A percentile compares a stretch with the other conserved stretches of the same genome.
These are phyloP conservation scores for Aspergillus wentii DNA, from an alignment of 495 filamentous ascomycete species.

Conservation along the genomic window DNA sequence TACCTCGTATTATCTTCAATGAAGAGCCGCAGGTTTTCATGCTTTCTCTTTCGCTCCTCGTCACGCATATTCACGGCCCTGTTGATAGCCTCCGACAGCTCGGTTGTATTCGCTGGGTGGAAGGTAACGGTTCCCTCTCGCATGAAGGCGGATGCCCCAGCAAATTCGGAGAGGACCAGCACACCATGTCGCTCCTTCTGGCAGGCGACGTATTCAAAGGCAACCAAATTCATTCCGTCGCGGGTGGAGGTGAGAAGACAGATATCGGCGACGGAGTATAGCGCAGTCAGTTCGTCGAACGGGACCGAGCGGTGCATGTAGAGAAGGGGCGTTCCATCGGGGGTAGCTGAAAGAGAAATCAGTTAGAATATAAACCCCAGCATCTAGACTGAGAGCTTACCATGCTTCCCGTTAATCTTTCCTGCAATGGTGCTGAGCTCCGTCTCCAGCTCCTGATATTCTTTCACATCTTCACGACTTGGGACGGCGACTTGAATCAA, in stretches of 20 bases:
- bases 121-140: constrained; percentile 75
- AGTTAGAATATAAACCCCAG: background rate
- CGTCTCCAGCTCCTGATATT: constrained; percentile 87
- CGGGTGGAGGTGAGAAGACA: constrained; percentile 86
- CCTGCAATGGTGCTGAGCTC: constrained; percentile 90
- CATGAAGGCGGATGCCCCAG: constrained; percentile 82
- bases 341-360: constrained; percentile 62
- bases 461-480: constrained; percentile 87
- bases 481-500: constrained; percentile 93
- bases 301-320: constrained; percentile 88
- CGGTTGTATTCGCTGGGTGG: constrained; percentile 88
- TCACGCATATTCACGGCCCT: constrained; percentile 79
- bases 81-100: constrained; percentile 80
- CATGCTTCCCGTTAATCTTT: constrained; percentile 75
- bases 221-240: constrained; percentile 98
- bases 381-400: constrained; percentile 4
- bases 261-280: constrained; percentile 86
- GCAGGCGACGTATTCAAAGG: constrained; percentile 91
- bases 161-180: constrained; percentile 89
- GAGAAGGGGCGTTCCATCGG: constrained; percentile 90
- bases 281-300: constrained; percentile 85
- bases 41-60: constrained; percentile 70
- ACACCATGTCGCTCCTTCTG: constrained; percentile 80
- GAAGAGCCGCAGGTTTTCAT: constrained; percentile 74
- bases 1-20: constrained; percentile 86